phyloP scores from a whole-genome alignment of 805 yeast genomes.

The Cyberlindnera japonica region DNA sequence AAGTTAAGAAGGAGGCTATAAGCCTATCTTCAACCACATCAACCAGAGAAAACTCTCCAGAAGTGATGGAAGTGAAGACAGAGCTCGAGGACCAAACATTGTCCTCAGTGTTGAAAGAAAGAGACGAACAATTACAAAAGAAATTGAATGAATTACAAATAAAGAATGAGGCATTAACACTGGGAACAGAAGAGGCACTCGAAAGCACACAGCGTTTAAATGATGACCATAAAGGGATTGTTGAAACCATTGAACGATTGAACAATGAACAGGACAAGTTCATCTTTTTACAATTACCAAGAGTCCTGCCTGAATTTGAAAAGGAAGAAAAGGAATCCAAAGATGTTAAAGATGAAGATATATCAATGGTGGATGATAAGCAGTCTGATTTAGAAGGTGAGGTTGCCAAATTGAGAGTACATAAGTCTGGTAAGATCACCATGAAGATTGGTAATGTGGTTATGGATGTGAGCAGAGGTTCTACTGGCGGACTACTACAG shows the following conservation, averaged over 20 bases:
- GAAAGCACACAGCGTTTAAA: constrained; percentile 34
- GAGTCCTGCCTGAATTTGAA: constrained; percentile 34
- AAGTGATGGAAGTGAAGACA: constrained; percentile 18
- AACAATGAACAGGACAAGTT: constrained; percentile 33
- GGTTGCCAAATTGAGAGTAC: constrained; percentile 71
- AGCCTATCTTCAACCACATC: constrained; percentile 1
- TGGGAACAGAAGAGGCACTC: constrained; percentile 32
- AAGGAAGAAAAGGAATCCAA: constrained; percentile 10
- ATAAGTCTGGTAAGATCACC: constrained; percentile 79
- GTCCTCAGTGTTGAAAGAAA: constrained; percentile 20
- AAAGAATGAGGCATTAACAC: constrained; percentile 27
- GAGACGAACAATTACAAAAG: constrained; percentile 27
- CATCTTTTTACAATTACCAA: constrained; percentile 38
- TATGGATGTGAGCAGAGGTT: constrained; percentile 70
- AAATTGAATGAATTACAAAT: constrained; percentile 29
- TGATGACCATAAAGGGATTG: constrained; percentile 39
- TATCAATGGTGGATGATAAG: constrained; percentile 4
- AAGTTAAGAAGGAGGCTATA: constrained; percentile 9
- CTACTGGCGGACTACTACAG: constrained; percentile 65
- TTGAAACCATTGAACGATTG: constrained; percentile 24
- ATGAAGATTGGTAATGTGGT: constrained; percentile 67
- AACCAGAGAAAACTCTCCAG: constrained; percentile 27
- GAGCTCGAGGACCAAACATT: constrained; percentile 22
- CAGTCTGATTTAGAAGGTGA: constrained; percentile 42
- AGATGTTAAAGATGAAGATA: constrained; percentile 6